Base-by-base conservation (phyloP, 805 yeast species). In the Priceomyces medius region DNA sequence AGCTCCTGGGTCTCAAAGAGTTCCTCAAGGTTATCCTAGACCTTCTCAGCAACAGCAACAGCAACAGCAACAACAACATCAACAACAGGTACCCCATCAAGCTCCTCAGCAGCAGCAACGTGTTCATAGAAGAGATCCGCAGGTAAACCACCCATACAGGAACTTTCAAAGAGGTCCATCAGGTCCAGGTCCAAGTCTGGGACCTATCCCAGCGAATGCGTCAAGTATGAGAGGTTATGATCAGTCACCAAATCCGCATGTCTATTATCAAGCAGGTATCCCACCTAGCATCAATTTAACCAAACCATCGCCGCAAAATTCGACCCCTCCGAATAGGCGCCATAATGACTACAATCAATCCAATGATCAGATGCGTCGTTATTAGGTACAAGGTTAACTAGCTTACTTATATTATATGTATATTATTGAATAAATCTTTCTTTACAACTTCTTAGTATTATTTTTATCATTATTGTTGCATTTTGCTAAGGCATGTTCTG, bases 401-500 rank as follows among this genome's bases (percentile, higher is more conserved):
- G 27, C 27, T 31, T 14, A 31, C 34, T 12, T 31, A 31, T 31
- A 17, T 16, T 23, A 31, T 31, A 31, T 17, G 21, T 31, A 31
- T 19, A 31, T 31, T 26, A 26, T n/a, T n/a, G n/a, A 10, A 26
- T 26, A 9, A 26, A 17, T 10, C 4, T 31, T 31, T 31, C 12
- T 29, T 29, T 23, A 9, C 12, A 23, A 23, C 12, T 23, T 12
- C 27, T 23, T n/a, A n/a, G n/a, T n/a, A n/a, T n/a, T n/a, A n/a
- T n/a, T n/a, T n/a, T n/a, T 4, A 26, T 8, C 14, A 10, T 26
- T 12, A 17, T 31, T 19, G 12, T 17, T 17, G 18, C 16, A 49
- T 38, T 32, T 43, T 44, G 31, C 46, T 47, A 18, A 66, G 46
- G 46, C 66, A 61, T 32, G 55, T 42, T 31, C 49, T 47, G 0